Conservation (phyloP, 1,284 basidiomycete species). For the Fomitiporia mediterranea region DNA sequence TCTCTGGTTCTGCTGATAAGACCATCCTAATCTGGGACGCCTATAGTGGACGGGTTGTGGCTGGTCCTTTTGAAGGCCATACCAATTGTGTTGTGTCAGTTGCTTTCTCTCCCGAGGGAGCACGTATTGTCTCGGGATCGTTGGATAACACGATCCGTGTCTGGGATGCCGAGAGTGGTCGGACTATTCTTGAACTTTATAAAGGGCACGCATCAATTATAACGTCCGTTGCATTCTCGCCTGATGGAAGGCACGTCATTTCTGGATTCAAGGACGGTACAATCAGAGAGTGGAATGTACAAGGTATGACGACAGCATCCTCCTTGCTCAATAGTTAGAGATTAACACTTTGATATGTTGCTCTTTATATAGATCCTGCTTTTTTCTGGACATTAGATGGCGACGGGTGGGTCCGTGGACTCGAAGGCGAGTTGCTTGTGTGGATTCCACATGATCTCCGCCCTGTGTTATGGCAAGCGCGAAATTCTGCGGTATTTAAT, state of each 20-base stretch:
- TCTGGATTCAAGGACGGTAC: slow-evolving; percentile 9
- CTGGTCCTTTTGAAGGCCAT: too few relatives aligned
- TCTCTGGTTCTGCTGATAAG: too few relatives aligned
- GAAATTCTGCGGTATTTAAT: not conserved
- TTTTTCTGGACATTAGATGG: not conserved
- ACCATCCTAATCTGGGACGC: too few relatives aligned
- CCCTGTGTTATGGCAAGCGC: not conserved
- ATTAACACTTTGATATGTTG: too few relatives aligned
- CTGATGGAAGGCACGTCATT: not conserved
- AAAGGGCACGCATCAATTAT: not conserved
- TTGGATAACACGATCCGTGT: not conserved
- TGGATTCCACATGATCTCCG: slow-evolving; percentile 3
- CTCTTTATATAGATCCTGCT: not conserved
- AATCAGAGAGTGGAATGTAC: slow-evolving; percentile 19
- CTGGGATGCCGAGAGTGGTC: not conserved
- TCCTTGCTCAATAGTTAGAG: not conserved
- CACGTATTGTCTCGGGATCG: too few relatives aligned
- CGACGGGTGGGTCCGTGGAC: not conserved
- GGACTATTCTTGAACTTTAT: not conserved
- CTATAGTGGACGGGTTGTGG: too few relatives aligned
- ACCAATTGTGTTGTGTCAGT: too few relatives aligned
- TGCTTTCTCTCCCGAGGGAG: too few relatives aligned
- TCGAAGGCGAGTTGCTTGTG: not conserved
- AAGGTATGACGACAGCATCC: too few relatives aligned
- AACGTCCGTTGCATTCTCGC: not conserved